Percentiles rank a stretch among this genome's conserved stretches.
These are phyloP conservation scores for Daldinia eschscholtzii DNA, from an alignment of 2,329 filamentous ascomycete genomes.

Conservation along the genomic window DNA sequence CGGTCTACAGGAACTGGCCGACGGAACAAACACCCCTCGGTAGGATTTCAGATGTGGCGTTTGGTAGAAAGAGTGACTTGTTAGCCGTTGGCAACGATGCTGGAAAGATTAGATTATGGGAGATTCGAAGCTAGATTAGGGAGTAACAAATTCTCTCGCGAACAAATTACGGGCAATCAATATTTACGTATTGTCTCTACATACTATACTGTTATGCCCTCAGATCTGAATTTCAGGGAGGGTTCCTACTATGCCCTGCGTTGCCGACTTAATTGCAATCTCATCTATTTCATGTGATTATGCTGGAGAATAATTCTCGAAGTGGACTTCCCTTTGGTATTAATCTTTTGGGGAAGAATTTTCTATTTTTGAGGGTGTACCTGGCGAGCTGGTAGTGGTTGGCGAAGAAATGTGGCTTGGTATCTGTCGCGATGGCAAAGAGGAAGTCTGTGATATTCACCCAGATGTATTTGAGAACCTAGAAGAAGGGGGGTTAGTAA, in stretches of 20 bases:
- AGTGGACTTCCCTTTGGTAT: slow-evolving; percentile 59
- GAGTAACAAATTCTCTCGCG: slow-evolving; percentile 17
- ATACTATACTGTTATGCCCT: neutral
- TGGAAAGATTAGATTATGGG: slow-evolving; percentile 91
- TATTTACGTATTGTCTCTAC: slow-evolving; percentile 9
- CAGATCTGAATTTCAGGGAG: slow-evolving; percentile 5
- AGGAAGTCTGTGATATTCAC: slow-evolving; percentile 66
- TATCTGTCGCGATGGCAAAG: slow-evolving; percentile 48
- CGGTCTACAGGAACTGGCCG: slow-evolving; percentile 97
- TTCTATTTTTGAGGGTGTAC: slow-evolving; percentile 55
- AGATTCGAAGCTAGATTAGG: slow-evolving; percentile 74
- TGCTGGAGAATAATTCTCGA: slow-evolving; percentile 54
- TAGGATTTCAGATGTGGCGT: slow-evolving; percentile 80
- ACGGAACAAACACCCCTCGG: slow-evolving; percentile 91
- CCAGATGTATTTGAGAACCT: slow-evolving; percentile 59
- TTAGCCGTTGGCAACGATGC: slow-evolving; percentile 89
- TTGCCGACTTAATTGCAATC: neutral
- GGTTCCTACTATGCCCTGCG: neutral
- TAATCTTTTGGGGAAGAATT: slow-evolving; percentile 61
- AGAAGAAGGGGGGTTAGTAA: slow-evolving; percentile 9
- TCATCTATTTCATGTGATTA: slow-evolving; percentile 38
- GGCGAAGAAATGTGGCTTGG: slow-evolving; percentile 52
- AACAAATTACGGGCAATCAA: slow-evolving; percentile 16
- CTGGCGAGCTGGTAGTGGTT: slow-evolving; percentile 51
- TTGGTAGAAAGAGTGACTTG: slow-evolving; percentile 73